Evolutionary conservation across 2,329 filamentous ascomycete species (phyloP), one percentile per base, ranked within the genome.

Genomic region (Aspergillus ruber): DNA sequence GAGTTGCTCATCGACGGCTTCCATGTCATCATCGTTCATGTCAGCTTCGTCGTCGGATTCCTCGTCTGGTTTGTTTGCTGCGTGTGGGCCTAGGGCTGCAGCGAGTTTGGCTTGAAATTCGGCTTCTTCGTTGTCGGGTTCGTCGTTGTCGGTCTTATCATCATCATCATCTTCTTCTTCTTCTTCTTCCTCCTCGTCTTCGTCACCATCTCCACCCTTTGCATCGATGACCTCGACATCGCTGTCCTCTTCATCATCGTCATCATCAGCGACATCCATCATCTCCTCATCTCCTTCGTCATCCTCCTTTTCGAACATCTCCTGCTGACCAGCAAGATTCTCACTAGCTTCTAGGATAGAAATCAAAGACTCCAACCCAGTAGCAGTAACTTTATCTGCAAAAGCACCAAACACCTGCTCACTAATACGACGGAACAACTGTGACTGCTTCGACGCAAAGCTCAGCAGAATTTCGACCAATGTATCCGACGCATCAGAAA

Each of bases 21-120:
- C 84, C 93, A 97, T 97, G 64, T 95, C 86, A 15, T 91, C 90
- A 69, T 97, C 91, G 51, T 89, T 86, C 90, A 98, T 95, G 68
- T 95, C 88, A 10, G n/a, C 33, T 2, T 80, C 83, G 40, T 18
- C 94, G 66, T 95, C 88, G 2, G 80, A 83, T 3, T 13, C 33
- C n/a, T 36, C 33, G 50, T 80, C 80, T 76, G 72, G 18, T 39
- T 20, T 39, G 17, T 21, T 39, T 29, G 71, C 68, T 17, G 69
- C 69, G 42, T 85, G 84, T 46, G 84, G 90, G 36, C 87, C 84
- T 2, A 95, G 80, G 2, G 90, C 86, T 54, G 84, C 79, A 2
- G 86, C 86, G 23, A 96, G 80, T 47, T 88, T 84, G 36, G 83
- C 82, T 57, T 95, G 84, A 57, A 94, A 83, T 35, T 69, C 73